Conservation (phyloP, 352 stramenopile genomes). For the Proteromonas lacertae region DNA sequence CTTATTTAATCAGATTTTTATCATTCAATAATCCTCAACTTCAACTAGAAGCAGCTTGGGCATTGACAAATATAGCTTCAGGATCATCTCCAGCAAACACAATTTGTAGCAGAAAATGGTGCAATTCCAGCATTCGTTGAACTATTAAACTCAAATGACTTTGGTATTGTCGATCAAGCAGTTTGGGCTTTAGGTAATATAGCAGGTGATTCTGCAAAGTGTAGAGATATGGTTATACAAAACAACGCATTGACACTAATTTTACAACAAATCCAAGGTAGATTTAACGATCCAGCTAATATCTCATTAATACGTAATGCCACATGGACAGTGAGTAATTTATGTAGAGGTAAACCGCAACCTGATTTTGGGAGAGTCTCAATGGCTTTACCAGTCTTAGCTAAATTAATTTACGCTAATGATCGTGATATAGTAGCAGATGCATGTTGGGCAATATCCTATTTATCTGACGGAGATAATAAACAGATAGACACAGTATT, state of each 20-base stretch:
- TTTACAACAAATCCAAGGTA: slow-evolving; percentile 36
- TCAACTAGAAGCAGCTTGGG: slow-evolving; percentile 89
- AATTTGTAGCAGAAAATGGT: slow-evolving; percentile 46
- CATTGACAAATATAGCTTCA: slow-evolving; percentile 85
- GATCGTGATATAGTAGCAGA: slow-evolving; percentile 45
- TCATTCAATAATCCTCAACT: slow-evolving; percentile 35
- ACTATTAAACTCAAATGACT: slow-evolving; percentile 39
- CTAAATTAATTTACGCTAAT: slow-evolving; percentile 40
- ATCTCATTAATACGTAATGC: slow-evolving; percentile 59
- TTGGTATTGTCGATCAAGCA: slow-evolving; percentile 34
- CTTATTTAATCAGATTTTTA: slow-evolving; percentile 19
- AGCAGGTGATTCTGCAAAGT: slow-evolving; percentile 12
- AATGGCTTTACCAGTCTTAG: slow-evolving; percentile 40
- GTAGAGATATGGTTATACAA: slow-evolving; percentile 36
- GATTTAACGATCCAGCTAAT: no score
- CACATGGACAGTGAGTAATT: slow-evolving; percentile 86
- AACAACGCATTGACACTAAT: slow-evolving; percentile 32
- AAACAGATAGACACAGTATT: slow-evolving; percentile 70
- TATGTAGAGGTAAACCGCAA: slow-evolving; percentile 55
- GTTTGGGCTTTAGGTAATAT: slow-evolving; percentile 69
- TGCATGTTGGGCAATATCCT: slow-evolving; percentile 83
- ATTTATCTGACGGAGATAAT: slow-evolving; percentile 76
- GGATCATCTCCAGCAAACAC: slow-evolving; percentile 31
- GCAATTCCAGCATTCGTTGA: slow-evolving; percentile 54
- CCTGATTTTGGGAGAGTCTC: slow-evolving; percentile 39